Conservation (phyloP, 1,139 yeast species). For the Yamadazyma mexicana region DNA sequence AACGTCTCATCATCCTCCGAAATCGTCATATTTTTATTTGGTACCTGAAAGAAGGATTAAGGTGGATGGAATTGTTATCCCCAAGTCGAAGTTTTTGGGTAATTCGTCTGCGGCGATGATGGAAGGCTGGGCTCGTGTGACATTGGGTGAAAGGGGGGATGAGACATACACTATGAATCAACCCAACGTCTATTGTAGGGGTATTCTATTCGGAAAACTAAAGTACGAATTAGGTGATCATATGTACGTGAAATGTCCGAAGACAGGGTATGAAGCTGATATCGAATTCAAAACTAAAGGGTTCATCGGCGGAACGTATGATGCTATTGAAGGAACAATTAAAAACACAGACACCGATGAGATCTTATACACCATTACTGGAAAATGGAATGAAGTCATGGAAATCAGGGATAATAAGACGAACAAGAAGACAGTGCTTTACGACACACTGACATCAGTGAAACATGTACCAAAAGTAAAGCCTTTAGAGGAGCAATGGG, state of each 20-base stretch:
- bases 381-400: conserved; percentile 93
- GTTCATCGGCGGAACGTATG: conserved; percentile 87
- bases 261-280: conserved; percentile 64
- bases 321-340: conserved; percentile 78
- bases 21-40: conserved; percentile 87
- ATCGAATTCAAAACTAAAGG: conserved; percentile 96
- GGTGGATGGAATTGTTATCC: conserved; percentile 86
- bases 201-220: conserved; percentile 86
- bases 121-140: conserved; percentile 84
- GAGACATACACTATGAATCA: conserved; percentile 82
- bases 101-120: conserved; percentile 95
- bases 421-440: conserved; percentile 51
- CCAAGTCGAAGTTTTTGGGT: conserved; percentile 86
- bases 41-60: conserved; percentile 80
- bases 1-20: conserved; percentile 98
- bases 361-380: conserved; percentile 64
- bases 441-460: conserved; percentile 59
- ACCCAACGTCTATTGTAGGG: conserved; percentile 96
- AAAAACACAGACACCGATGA: conserved; percentile 55
- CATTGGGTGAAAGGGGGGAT: conserved; percentile 59
- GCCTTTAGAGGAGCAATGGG: conserved; percentile 76
- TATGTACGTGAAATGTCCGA: conserved; percentile 67
- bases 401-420: conserved; percentile 58
- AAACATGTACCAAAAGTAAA: conserved; percentile 69
- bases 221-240: conserved; percentile 92